Percentiles rank a stretch among this genome's conserved stretches.
These are phyloP conservation scores for Plasmodium knowlesi DNA, from an alignment of 169 alveolate genomes.

Conservation along the genomic window DNA sequence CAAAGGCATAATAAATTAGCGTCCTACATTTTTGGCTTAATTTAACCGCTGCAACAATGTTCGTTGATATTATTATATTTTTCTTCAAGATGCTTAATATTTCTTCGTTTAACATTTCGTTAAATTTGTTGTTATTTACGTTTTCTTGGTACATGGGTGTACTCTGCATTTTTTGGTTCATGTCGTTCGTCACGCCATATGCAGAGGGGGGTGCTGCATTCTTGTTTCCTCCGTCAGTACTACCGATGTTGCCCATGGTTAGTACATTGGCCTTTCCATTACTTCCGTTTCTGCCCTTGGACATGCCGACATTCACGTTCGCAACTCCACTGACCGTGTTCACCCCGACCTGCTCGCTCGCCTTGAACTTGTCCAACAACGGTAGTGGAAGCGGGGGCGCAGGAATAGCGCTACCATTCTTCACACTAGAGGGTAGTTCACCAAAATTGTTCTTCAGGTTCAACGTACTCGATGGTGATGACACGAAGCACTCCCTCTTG, in stretches of 20 bases:
- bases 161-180: not conserved
- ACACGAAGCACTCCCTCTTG: conserved; percentile 12
- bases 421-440: not conserved
- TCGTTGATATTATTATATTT: conserved; percentile 36
- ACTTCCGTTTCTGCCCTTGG: not conserved
- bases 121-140: not conserved
- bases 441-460: conserved; percentile 19
- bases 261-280: not conserved
- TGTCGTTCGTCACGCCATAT: not conserved
- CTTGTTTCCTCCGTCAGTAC: not conserved
- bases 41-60: conserved; percentile 16
- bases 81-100: conserved; percentile 48
- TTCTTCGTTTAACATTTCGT: conserved; percentile 49
- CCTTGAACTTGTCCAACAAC: conserved; percentile 19
- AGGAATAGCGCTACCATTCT: not conserved
- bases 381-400: not conserved
- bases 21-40: conserved; percentile 16
- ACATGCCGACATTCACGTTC: not conserved
- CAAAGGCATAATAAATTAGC: conserved; percentile 54
- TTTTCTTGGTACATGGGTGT: not conserved
- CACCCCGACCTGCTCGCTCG: not conserved
- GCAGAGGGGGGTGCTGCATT: not conserved
- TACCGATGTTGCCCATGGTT: not conserved
- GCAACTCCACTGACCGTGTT: not conserved
- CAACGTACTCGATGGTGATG: conserved; percentile 19